Base-by-base conservation (phyloP, 495 filamentous ascomycete genomes). In the Chaetomium cochliodes region DNA sequence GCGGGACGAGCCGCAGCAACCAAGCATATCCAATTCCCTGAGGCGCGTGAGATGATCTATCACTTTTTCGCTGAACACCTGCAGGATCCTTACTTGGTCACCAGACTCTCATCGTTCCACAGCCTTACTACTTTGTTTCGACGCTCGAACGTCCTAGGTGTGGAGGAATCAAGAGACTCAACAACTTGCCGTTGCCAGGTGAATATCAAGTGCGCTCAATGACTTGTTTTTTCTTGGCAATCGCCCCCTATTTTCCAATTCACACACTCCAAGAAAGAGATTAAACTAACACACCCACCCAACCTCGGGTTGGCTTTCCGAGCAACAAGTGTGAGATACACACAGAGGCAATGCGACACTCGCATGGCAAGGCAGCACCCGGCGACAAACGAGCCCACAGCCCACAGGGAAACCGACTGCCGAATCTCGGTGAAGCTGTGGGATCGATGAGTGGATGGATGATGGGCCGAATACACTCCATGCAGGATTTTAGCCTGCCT, bases 1-100 rank as follows among this genome's bases (percentile, higher is more conserved):
- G 56, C 56, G 41, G 57, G 57, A 60, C 44, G 57, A 60, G 57
- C 57, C 57, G 57, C 25, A 5, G 37, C 42, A 13, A 57, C 57
- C 44, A 47, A 60, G 8, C 42, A 44, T 5, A 13, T 8, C 42
- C 20, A 16, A 28, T 49, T 18, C 22, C 25, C 23, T 3, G 26
- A 12, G 15, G 25, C 4, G 30, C n/a, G 26, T 13, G 33, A 20
- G 25, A 20, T 22, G 57, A 58, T 46, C 30, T 7, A 37, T 39
- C 53, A 41, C 33, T 37, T 37, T 37, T 37, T 37, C 28, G 1
- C 5, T 9, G 5, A 12, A 11, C 5, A 3, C 5, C 33, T 37
- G 33, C 33, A 37, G 9, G 33, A 37, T 37, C 33, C 33, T 37
- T 37, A 37, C 33, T 37, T 37, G 11, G 33, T 37, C 33, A 37